Evolutionary conservation across 108 stramenopile genomes (phyloP), one percentile per base, ranked within the genome.

Genomic region (Conticribra weissflogii): DNA sequence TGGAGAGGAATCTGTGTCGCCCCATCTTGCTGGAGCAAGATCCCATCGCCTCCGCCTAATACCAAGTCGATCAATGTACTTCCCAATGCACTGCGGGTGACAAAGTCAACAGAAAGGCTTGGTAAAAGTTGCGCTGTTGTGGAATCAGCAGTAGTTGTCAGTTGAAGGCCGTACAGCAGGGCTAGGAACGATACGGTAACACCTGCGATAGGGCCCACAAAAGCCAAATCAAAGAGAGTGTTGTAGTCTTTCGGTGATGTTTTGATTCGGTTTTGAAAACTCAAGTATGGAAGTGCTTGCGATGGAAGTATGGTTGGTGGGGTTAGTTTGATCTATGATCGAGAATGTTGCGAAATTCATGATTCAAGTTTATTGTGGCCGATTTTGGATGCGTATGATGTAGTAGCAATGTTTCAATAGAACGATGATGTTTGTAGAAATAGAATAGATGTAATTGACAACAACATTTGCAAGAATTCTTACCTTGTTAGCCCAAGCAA

Each of bases 171-270:
- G 0, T 56, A 46, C 7, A 81, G 29, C 25, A 94, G 69, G 0
- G 88, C 76, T 23, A 69, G 56, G 3, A 90, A 50, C 1, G 90
- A 87, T 0, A 81, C 68, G 1, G 68, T 33, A 15, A 91, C 34
- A 17, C 93, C 93, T 9, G 71, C 56, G 22, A 86, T 56, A 1
- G 93, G 90, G 19, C 93, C 90, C 5, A 74, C 81, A 30, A 91
- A 62, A 0, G 88, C 93, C 61, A 94, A 82, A 66, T 94, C 88
- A 57, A 90, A 91, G 49, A 91, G 57, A 45, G 73, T 71, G 28
- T 63, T 77, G 28, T 76, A 76, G 58, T 82, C 83, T 31, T 84
- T 75, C 2, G 87, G 87, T 2, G 87, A 85, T 15, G 85, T 74
- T 44, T 79, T 86, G 30, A 89, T 54, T 7, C 81, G 64, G 47